Base-by-base conservation (phyloP, 2,329 filamentous ascomycete genomes). In the Teratosphaeria epicoccoides region DNA sequence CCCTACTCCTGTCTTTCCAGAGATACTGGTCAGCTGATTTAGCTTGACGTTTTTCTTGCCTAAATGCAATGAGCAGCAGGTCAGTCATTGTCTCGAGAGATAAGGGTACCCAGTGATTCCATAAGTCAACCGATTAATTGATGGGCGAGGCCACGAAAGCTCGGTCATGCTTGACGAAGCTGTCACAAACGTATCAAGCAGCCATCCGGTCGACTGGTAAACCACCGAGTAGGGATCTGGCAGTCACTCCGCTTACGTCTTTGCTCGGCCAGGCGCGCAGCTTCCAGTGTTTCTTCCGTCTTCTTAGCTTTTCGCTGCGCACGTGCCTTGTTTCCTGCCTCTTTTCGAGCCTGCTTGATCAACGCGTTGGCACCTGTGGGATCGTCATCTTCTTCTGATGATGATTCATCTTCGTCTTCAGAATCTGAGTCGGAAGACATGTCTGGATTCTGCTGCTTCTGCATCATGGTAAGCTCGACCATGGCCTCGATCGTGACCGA, bases 31-130 rank as follows among this genome's bases (percentile, higher is more conserved):
- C 6, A 61, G 57, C n/a, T 74, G 74, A 61, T 84, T 84, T 51
- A 88, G 68, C 55, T 83, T 83, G 49, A 87, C 74, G 51, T 84
- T 80, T 65, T 83, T 84, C 66, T 81, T 81, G n/a, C n/a, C n/a
- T n/a, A n/a, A n/a, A n/a, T n/a, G n/a, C n/a, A n/a, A n/a, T n/a
- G n/a, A n/a, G n/a, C n/a, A n/a, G n/a, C n/a, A n/a, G n/a, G n/a
- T n/a, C n/a, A n/a, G n/a, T n/a, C n/a, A n/a, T n/a, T n/a, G n/a
- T n/a, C n/a, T n/a, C n/a, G n/a, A n/a, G n/a, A n/a, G n/a, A n/a
- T n/a, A n/a, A n/a, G n/a, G n/a, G n/a, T n/a, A n/a, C n/a, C n/a
- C n/a, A n/a, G n/a, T n/a, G n/a, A n/a, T n/a, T n/a, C n/a, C n/a
- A n/a, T n/a, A n/a, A n/a, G n/a, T n/a, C n/a, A n/a, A n/a, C n/a